A percentile compares a stretch with the other conserved stretches of the same genome.
These are phyloP conservation scores for Fusarium napiforme DNA, from an alignment of 2,329 filamentous ascomycete genomes.

Conservation along the genomic window DNA sequence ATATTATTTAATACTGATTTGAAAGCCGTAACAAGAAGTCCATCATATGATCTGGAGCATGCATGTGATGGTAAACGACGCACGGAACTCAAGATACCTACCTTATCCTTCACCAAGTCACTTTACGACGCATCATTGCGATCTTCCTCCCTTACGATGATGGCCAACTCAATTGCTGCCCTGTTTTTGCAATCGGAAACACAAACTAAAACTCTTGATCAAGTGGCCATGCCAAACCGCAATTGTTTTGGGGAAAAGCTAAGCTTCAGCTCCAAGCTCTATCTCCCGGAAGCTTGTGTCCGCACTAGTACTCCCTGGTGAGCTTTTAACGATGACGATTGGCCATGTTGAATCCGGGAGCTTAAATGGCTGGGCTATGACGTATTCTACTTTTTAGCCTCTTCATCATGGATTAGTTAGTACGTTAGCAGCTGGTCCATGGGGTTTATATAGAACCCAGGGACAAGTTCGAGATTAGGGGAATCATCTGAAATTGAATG, in stretches of 20 bases:
- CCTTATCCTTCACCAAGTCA: not conserved
- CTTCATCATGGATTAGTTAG: conserved; percentile 13
- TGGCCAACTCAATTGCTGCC: conserved; percentile 6
- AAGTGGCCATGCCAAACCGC: not conserved
- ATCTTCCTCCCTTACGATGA: not conserved
- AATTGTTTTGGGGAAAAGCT: conserved; percentile 17
- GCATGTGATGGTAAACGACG: not conserved
- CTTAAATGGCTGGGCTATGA: conserved; percentile 36
- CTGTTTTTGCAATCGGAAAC: not conserved
- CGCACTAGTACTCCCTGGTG: conserved; percentile 27
- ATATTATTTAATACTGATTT: not conserved
- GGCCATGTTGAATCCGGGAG: conserved; percentile 7
- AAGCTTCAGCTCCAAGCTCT: conserved; percentile 13
- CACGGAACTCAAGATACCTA: not conserved
- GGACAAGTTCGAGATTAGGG: not conserved
- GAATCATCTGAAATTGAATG: not conserved
- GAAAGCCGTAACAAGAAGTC: too few species aligned
- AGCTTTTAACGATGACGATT: conserved; percentile 21
- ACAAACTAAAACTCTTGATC: not conserved
- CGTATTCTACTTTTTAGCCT: conserved; percentile 40
- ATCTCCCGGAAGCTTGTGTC: conserved; percentile 37
- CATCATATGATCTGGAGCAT: not conserved
- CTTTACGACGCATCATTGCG: conserved; percentile 3
- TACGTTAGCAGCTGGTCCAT: not conserved
- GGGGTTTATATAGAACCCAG: conserved; percentile 28